These are phyloP conservation scores for Posidonia oceanica DNA, from an alignment of 116 monocot genomes.

Conservation along the genomic window DNA sequence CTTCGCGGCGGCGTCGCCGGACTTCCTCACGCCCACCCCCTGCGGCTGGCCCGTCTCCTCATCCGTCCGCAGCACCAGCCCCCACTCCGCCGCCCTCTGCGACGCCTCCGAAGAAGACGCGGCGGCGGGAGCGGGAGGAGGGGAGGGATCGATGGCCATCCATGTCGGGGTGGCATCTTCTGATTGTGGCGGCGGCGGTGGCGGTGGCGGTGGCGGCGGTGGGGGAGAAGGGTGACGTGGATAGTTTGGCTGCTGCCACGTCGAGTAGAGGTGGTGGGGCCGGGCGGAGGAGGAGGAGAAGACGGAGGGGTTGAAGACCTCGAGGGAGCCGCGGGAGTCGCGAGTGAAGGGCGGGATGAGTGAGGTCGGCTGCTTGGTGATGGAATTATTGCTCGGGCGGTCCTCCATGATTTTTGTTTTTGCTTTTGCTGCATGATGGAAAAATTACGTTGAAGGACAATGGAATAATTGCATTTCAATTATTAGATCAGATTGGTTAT, in stretches of 20 bases:
- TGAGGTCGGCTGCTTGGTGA: background rate
- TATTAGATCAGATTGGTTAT: no score
- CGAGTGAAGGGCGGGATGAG: constrained; percentile 41
- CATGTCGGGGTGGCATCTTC: constrained; percentile 9
- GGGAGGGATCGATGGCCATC: constrained; percentile 16
- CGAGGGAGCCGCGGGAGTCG: constrained; percentile 88
- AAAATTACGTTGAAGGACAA: no score
- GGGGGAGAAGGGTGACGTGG: constrained; percentile 15
- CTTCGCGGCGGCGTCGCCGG: constrained; percentile 24
- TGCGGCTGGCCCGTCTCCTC: constrained; percentile 68
- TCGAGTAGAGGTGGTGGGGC: constrained; percentile 4
- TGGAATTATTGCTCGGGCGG: no score
- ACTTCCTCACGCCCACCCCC: constrained; percentile 49
- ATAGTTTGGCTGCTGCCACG: constrained; percentile 2
- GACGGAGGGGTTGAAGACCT: constrained; percentile 79
- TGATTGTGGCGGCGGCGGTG: constrained; percentile 1
- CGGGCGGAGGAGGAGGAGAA: constrained; percentile 14
- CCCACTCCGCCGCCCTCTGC: constrained; percentile 89
- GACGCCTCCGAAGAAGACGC: constrained; percentile 19
- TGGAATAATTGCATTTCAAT: no score
- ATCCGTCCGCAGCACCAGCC: constrained; percentile 80
- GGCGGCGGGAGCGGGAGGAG: background rate
- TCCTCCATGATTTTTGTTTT: no score
- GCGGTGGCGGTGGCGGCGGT: constrained; percentile 6
- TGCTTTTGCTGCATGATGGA: no score